Base-by-base conservation (phyloP, 139 green algal species). In the Chlorokybus atmophyticus region DNA sequence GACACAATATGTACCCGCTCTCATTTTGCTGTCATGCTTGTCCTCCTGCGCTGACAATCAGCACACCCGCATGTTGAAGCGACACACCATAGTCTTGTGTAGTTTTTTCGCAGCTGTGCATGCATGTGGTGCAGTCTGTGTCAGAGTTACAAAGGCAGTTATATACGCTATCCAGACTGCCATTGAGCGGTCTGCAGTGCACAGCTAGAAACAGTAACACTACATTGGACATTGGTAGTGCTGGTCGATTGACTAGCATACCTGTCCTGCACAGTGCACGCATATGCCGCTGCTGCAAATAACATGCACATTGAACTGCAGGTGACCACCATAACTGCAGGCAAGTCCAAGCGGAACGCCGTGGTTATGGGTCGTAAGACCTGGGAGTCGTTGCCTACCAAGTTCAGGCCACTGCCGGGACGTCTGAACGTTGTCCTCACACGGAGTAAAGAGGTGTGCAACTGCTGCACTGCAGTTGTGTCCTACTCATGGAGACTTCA, bases 291-390 rank as follows among this genome's bases (percentile, higher is more conserved):
- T 52, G 6, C 44, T 52, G 44, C 6, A 7, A 21, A 44, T 14
- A 44, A 17, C 17, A 44, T 17, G 17, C 38, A 23, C 38, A 23
- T 17, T 17, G 17, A 44, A 14, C 38, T 17, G 38, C 44, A 52
- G 25, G 62, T 57, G 19, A 48, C 41, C 17, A 54, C 48, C 23
- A 60, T 47, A 26, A 58, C 24, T 23, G 4, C 14, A n/a, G 24
- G 10, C 40, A 28, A n/a, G 5, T 2, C 4, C 4, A 3, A 21
- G 28, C 6, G 41, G 7, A 99, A 99, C 59, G 91, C 84, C 0
- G 87, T 99, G 5, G 82, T 99, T 56, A 99, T 99, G 92, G 92
- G 92, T n/a, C 75, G 92, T 6, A 88, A 84, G 52, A 99, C 92
- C 0, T 99, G 87, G 85, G 85, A 98, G 25, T 90, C 77, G 10